Conservation (phyloP, 2,329 filamentous ascomycete species). For the Penicillium sp. region DNA sequence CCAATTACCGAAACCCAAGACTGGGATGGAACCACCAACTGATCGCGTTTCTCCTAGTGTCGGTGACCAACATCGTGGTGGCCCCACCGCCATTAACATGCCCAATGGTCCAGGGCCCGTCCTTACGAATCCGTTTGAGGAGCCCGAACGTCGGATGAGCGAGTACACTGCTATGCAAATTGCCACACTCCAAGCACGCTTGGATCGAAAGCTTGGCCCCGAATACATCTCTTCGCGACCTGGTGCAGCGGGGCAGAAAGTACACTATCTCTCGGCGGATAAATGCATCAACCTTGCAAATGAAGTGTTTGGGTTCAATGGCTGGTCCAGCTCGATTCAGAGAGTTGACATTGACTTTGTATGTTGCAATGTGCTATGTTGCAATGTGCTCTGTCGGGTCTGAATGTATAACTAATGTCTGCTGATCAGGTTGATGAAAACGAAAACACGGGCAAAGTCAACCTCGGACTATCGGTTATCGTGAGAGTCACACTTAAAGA, state of each 20-base stretch:
- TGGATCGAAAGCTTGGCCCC: conserved; percentile 91
- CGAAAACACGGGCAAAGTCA: conserved; percentile 74
- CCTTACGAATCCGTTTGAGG: conserved; percentile 76
- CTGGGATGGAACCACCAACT: conserved; percentile 18
- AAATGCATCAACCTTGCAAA: conserved; percentile 96
- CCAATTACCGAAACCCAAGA: not conserved
- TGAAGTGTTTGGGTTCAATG: conserved; percentile 95
- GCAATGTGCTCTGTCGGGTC: not conserved
- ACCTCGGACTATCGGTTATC: conserved; percentile 83
- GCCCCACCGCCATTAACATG: conserved; percentile 45
- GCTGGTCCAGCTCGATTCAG: conserved; percentile 95
- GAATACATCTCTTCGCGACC: conserved; percentile 90
- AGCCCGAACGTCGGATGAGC: conserved; percentile 66
- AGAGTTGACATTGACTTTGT: conserved; percentile 94
- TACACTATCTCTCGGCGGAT: conserved; percentile 93
- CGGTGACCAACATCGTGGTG: conserved; percentile 65
- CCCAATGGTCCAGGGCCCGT: conserved; percentile 34
- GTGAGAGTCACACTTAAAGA: conserved; percentile 87
- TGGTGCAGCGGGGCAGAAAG: conserved; percentile 79
- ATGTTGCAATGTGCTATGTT: conserved; percentile 25
- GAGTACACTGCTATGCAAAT: conserved; percentile 90
- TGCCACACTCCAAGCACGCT: conserved; percentile 78
- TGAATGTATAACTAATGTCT: conserved; percentile 2
- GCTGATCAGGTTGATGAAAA: conserved; percentile 71
- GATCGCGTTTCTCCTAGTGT: conserved; percentile 51